Base-by-base conservation (phyloP, 1,284 basidiomycete genomes). In the Ganoderma lingzhi region DNA sequence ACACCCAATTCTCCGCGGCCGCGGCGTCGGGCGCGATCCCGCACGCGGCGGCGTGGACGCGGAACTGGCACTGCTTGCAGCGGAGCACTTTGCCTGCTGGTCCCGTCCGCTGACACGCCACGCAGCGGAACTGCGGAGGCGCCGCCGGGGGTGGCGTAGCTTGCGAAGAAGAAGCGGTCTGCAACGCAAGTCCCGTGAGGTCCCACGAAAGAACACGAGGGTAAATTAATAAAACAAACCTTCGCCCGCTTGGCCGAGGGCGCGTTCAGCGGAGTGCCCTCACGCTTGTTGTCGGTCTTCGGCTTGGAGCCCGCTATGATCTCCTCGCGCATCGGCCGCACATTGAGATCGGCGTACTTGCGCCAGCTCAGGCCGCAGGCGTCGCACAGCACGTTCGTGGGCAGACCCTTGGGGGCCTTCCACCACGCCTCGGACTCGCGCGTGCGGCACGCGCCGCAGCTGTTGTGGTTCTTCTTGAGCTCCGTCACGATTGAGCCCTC, bases 311-410 rank as follows among this genome's bases (percentile, higher is more conserved):
- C 83, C n/a, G 77, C 64, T 0, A 83, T 76, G 0, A 84, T 82
- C 56, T 93, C 93, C 68, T 94, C 93, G 30, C 93, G 86, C 39
- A 89, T 75, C 6, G 90, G 89, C 51, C 92, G 84, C 23, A 93
- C 90, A 75, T 91, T 93, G 55, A 94, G 82, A 75, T 96, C 94
- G 0, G 94, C 95, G 78, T 97, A 97, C 80, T 96, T 96, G 73
- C 95, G 84, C 90, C 95, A 97, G 74, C 88, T 90, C 45, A 86
- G 84, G 63, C 95, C 95, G 77, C 95, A 97, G 41, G 80, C 85
- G 63, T 96, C 93, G 80, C 95, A 96, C 73, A 96, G 87, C 59
- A 95, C 85, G 66, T 84, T 85, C 1, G 87, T 90, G 28, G 84
- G 84, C 65, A 96, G 85, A 53, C 91, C 89, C 78, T 94, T 93